Evolutionary conservation across 495 filamentous ascomycete genomes (phyloP).

Genomic region (Lophium mytilinum): DNA sequence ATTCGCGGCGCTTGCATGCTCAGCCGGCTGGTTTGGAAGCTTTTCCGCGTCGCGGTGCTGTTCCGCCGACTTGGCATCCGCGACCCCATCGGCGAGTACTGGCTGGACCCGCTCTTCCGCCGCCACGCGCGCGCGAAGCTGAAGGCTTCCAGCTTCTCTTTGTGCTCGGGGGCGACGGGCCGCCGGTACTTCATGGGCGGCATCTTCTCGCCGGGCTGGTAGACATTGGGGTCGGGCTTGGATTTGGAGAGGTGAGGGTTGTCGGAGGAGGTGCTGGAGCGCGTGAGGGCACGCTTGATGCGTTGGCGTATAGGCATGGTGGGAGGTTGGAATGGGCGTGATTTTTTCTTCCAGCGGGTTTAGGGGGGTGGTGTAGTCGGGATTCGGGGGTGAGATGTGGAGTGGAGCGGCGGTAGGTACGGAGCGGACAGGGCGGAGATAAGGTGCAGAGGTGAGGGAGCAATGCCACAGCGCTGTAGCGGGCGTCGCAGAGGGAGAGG

Average conservation of each 20-base stretch:
- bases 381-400: not conserved
- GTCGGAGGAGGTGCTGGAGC: conserved; percentile 1
- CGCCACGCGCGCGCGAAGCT: conserved; percentile 32
- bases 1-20: not conserved
- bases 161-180: conserved; percentile 34
- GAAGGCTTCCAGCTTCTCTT: conserved; percentile 34
- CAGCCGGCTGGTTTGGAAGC: conserved; percentile 1
- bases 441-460: no score
- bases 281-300: conserved; percentile 30
- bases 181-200: conserved; percentile 36
- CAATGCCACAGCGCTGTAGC: no score
- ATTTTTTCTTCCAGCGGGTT: not conserved
- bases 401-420: not conserved
- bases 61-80: conserved; percentile 29
- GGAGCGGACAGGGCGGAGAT: no score
- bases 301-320: conserved; percentile 35
- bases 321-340: not conserved
- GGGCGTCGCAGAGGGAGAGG: no score
- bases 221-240: conserved; percentile 21
- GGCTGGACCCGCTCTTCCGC: conserved; percentile 28
- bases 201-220: conserved; percentile 37
- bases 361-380: not conserved
- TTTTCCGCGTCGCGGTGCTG: conserved; percentile 25
- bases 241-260: conserved; percentile 5
- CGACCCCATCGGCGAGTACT: conserved; percentile 34